phyloP scores from a whole-genome alignment of 352 stramenopile species.

The Bremia lactucae region DNA sequence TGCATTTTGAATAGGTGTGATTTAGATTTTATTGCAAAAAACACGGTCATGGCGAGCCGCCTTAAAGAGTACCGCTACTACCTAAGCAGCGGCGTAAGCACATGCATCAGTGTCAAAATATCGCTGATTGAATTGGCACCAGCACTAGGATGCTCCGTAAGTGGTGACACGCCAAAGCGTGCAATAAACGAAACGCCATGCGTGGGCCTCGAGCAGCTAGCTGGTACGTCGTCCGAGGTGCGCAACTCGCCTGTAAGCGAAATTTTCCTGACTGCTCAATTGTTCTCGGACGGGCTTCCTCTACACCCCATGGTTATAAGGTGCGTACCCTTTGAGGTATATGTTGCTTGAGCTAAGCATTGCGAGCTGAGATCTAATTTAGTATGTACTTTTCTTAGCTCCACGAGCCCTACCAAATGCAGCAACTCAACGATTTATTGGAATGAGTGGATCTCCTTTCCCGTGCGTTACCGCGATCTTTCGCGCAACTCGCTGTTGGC shows the following conservation, averaged over 20 bases:
- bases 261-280: constrained; percentile 83
- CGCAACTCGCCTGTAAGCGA: constrained; percentile 77
- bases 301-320: constrained; percentile 79
- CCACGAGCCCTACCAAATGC: constrained; percentile 75
- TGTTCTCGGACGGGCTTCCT: constrained; percentile 75
- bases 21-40: too few relatives aligned
- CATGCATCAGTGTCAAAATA: constrained; percentile 71
- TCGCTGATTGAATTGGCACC: constrained; percentile 65
- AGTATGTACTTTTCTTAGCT: constrained; percentile 23
- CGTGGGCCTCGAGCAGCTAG: constrained; percentile 43
- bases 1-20: too few relatives aligned
- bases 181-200: constrained; percentile 13
- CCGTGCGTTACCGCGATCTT: constrained; percentile 78
- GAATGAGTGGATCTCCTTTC: constrained; percentile 84
- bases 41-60: constrained; percentile 35
- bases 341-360: neutral
- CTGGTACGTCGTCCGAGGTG: constrained; percentile 53
- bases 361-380: constrained; percentile 2
- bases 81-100: constrained; percentile 76
- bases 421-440: constrained; percentile 82
- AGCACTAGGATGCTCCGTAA: constrained; percentile 32
- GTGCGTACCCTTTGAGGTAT: constrained; percentile 9
- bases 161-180: constrained; percentile 14
- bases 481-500: constrained; percentile 76
- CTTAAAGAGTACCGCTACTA: constrained; percentile 87